phyloP scores from a whole-genome alignment of 345 rosid species.

The Linum usitatissimum region DNA sequence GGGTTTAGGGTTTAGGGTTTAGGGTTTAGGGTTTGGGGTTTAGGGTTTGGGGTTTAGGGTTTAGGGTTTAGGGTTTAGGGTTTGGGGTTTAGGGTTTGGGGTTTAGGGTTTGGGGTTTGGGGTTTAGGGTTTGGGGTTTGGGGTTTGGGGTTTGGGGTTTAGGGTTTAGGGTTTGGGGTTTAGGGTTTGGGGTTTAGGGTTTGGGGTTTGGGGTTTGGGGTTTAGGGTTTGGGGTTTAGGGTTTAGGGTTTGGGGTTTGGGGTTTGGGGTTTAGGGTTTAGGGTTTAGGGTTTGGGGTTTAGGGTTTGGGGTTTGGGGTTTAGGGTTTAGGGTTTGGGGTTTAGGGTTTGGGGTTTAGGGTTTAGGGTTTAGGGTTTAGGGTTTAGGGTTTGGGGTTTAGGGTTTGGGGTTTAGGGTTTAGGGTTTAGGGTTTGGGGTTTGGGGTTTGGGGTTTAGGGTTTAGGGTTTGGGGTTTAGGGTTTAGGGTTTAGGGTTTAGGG shows the following conservation, averaged over 20 bases:
- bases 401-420: neutral
- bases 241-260: no score
- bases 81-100: neutral
- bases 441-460: slow-evolving; percentile 15
- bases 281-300: slow-evolving; percentile 15
- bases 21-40: slow-evolving; percentile 4
- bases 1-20: slow-evolving; percentile 7
- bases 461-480: slow-evolving; percentile 10
- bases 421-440: slow-evolving; percentile 14
- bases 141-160: slow-evolving; percentile 3
- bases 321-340: slow-evolving; percentile 9
- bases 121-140: neutral
- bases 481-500: slow-evolving; percentile 12
- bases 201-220: neutral
- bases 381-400: slow-evolving; percentile 12
- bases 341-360: neutral
- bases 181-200: neutral
- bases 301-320: slow-evolving; percentile 12
- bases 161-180: neutral
- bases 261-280: slow-evolving; percentile 3
- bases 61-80: slow-evolving; percentile 8
- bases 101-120: neutral
- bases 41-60: slow-evolving; percentile 11
- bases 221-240: no score
- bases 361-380: slow-evolving; percentile 4